Base-by-base conservation (phyloP, 441 rosid species). In the Populus hybrid region DNA sequence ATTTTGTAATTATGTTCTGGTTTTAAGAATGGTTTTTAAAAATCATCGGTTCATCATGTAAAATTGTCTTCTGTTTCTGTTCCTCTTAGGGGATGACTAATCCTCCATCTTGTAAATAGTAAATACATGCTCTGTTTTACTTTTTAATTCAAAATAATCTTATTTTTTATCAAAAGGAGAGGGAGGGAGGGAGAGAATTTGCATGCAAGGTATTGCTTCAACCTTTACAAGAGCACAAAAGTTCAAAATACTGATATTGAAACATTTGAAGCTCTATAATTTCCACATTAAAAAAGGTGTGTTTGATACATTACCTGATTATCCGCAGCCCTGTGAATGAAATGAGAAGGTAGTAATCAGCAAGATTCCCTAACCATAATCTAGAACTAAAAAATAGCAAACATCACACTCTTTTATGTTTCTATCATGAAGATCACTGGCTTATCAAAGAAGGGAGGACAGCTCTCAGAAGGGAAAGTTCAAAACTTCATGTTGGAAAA, bases 281-380 rank as follows among this genome's bases (percentile, higher is more conserved):
- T 46, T 46, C 57, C 57, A 46, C 57, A 14, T 46, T 14, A 46
- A 46, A 46, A 12, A 46, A 46, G 57, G 57, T 4, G 57, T 10
- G 57, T 14, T 38, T 14, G 19, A 46, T 46, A 59, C 34, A 16
- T 73, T 87, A 94, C 98, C 95, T 96, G 98, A 87, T 89, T 94
- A 87, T 96, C 99, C 21, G 79, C 86, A 78, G 99, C 99, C 96
- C 99, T 94, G 94, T 87, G 85, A n/a, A 79, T 26, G 57, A 73
- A 80, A 82, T 36, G 82, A 74, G 73, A 79, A 67, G 74, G 23
- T 42, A 40, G 1, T 68, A 74, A 36, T 82, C 40, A 87, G 85
- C 38, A 73, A 78, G 69, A 76, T 59, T 46, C 32, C 53, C 66
- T 64, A 75, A 16, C 34, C 19, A 74, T 46, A 67, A 63, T 16